Base-by-base conservation (phyloP, 257 asterid species). In the Forsythia viridissima region DNA sequence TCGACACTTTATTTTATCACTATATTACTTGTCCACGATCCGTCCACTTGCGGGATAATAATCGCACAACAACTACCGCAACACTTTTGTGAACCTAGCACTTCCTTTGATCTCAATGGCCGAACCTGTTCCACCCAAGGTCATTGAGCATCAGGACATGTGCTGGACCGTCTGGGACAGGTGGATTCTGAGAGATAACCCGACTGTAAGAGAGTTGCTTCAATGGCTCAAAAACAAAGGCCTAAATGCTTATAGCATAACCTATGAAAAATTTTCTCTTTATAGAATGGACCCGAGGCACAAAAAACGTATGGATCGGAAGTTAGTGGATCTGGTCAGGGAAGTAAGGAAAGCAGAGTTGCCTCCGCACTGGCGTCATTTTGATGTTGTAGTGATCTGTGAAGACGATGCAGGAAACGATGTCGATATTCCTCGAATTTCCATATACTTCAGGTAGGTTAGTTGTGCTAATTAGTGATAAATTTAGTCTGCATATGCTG, bases 161-260 rank as follows among this genome's bases (percentile, higher is more conserved):
- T 81, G 80, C 76, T 86, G 90, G 90, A 84, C 87, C 11, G 82
- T 86, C 13, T 86, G 90, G 90, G 90, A 86, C 83, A 61, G 90
- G 34, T 86, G 90, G 90, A 79, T 81, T 42, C 68, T 86, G 41
- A 80, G 77, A 65, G 83, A 69, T 70, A 81, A 82, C 72, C 90
- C 90, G 0, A 81, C 86, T 30, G 77, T 86, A 7, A 61, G 81
- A 73, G 85, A 84, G 72, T 79, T 86, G 61, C 84, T 86, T 15
- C 70, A 81, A 5, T 86, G 90, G 90, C 85, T 83, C 13, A 52
- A 55, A 57, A 40, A 79, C 67, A 86, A 81, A 69, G 88, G 83
- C 16, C 63, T 86, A 34, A 79, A 66, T 71, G 86, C 90, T 37
- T 84, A 84, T 80, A 86, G 87, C 72, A 86, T 86, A 40, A 84